phyloP scores from a whole-genome alignment of 345 rosid genomes.

The Mallotus nudiflorus region DNA sequence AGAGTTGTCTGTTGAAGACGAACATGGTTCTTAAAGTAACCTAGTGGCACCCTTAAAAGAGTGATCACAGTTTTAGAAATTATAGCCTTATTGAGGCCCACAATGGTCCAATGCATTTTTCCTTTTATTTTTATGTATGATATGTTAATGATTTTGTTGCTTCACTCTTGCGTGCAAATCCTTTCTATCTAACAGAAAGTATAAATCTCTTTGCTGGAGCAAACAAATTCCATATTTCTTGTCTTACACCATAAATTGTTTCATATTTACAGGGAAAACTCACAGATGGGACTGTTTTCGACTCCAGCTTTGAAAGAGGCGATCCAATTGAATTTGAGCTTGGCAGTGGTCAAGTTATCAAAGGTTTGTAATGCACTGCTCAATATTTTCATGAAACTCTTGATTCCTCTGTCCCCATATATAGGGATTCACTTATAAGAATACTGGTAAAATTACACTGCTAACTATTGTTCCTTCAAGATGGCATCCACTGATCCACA shows the following conservation, averaged over 20 bases:
- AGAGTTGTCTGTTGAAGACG: neutral
- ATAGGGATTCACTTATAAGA: neutral
- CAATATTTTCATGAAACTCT: neutral
- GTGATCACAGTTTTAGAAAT: neutral
- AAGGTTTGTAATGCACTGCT: constrained; percentile 50
- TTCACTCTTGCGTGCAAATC: neutral
- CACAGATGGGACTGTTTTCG: constrained; percentile 92
- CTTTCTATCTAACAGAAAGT: neutral
- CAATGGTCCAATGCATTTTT: neutral
- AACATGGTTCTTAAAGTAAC: neutral
- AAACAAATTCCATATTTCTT: neutral
- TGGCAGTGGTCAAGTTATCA: constrained; percentile 93
- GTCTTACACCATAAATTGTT: neutral
- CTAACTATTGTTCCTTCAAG: neutral
- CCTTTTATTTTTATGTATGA: neutral
- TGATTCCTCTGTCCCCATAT: neutral
- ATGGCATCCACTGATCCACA: neutral
- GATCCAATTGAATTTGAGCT: constrained; percentile 97
- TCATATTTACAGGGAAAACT: constrained; percentile 66
- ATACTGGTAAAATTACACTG: neutral
- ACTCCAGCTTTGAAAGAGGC: constrained; percentile 95
- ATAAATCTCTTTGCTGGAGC: too few relatives aligned
- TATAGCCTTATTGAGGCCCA: neutral
- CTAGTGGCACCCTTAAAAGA: neutral
- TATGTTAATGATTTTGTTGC: neutral